Percentiles rank a stretch among this genome's conserved stretches.
phyloP scores from a whole-genome alignment of 495 filamentous ascomycete species.

The Venustampulla echinocandica region DNA sequence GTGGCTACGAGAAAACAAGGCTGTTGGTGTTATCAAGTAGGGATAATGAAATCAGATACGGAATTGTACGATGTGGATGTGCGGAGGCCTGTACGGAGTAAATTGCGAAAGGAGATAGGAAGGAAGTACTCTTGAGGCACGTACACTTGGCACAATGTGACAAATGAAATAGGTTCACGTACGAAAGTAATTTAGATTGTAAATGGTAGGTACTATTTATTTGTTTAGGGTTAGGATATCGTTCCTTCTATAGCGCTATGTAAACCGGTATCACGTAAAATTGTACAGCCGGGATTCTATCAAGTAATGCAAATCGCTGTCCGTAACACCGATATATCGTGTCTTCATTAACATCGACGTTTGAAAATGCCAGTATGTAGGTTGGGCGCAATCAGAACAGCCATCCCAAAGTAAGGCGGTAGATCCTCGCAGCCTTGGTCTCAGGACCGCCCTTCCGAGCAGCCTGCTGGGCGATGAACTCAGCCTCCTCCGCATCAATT shows the following conservation, averaged over 20 bases:
- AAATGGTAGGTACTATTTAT: too few relatives aligned
- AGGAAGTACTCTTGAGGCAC: too few relatives aligned
- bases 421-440: conserved; percentile 17
- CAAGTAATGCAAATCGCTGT: background rate
- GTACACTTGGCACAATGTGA: background rate
- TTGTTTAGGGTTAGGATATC: too few relatives aligned
- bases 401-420: conserved; percentile 17
- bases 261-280: too few relatives aligned
- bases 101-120: too few relatives aligned
- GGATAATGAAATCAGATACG: too few relatives aligned
- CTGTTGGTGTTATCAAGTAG: too few relatives aligned
- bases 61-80: too few relatives aligned
- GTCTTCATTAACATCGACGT: background rate
- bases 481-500: conserved; percentile 66
- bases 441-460: conserved; percentile 29
- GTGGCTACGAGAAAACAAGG: too few relatives aligned
- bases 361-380: background rate
- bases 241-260: too few relatives aligned
- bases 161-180: background rate
- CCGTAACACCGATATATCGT: background rate
- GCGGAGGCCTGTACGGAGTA: too few relatives aligned
- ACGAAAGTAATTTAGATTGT: too few relatives aligned
- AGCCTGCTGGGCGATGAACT: conserved; percentile 50
- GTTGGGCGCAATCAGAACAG: conserved; percentile 3
- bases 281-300: background rate